These are phyloP conservation scores for Aeminium ludgeri DNA, from an alignment of 495 filamentous ascomycete species.

Conservation along the genomic window DNA sequence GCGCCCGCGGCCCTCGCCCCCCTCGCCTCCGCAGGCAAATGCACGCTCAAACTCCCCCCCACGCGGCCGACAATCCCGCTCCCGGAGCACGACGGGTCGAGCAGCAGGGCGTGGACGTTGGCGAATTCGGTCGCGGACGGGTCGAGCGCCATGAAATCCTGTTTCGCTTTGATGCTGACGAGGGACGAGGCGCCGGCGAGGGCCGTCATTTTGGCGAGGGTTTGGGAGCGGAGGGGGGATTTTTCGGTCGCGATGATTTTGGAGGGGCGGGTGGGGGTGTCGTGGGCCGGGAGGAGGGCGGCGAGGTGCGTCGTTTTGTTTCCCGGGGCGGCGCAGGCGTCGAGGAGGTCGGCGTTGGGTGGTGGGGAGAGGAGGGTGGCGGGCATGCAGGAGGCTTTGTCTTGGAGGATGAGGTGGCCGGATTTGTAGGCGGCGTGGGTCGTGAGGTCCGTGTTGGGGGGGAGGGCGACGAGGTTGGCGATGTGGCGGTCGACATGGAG, in stretches of 20 bases:
- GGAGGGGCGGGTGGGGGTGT: not conserved
- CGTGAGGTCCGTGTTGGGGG: slow-evolving; percentile 47
- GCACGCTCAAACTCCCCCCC: slow-evolving; percentile 41
- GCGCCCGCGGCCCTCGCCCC: too few relatives aligned
- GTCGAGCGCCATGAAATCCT: slow-evolving; percentile 65
- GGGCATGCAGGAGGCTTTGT: slow-evolving; percentile 93
- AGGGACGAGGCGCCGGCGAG: slow-evolving; percentile 48
- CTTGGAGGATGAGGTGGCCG: slow-evolving; percentile 76
- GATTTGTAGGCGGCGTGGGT: slow-evolving; percentile 51
- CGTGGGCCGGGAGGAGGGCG: slow-evolving; percentile 42
- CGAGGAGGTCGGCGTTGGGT: slow-evolving; percentile 53
- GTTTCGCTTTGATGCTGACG: slow-evolving; percentile 47
- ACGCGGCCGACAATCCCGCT: slow-evolving; percentile 85
- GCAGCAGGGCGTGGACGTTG: slow-evolving; percentile 53
- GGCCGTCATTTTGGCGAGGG: slow-evolving; percentile 65
- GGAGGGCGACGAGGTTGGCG: slow-evolving; percentile 65
- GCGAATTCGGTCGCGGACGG: slow-evolving; percentile 36
- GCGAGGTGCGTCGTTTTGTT: slow-evolving; percentile 96
- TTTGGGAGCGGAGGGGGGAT: slow-evolving; percentile 46
- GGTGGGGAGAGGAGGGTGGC: slow-evolving; percentile 59
- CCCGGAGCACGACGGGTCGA: slow-evolving; percentile 89
- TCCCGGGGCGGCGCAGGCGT: slow-evolving; percentile 84
- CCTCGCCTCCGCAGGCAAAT: slow-evolving; percentile 28
- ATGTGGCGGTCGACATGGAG: slow-evolving; percentile 58
- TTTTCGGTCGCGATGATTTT: slow-evolving; percentile 54